Base-by-base conservation (phyloP, 768 basidiomycete species). In the Agaricus sinodeliciosus region DNA sequence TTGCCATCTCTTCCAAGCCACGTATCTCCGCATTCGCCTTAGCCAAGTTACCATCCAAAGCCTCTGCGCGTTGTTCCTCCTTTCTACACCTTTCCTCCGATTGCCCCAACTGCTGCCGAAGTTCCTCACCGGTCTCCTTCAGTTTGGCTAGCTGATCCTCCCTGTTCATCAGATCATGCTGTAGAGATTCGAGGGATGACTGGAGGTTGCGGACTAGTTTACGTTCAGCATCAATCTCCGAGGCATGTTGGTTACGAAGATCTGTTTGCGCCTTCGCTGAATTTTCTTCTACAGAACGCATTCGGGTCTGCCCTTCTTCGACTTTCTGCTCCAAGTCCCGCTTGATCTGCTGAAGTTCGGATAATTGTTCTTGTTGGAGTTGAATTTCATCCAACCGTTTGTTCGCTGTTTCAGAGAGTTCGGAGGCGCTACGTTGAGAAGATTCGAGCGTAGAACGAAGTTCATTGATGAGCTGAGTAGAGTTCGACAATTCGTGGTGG, bases 1-100 rank as follows among this genome's bases (percentile, higher is more conserved):
- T 53, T 3, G 22, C 16, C 19, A 16, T 45, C 16, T 46, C 51
- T 44, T 53, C 51, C 36, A 53, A 15, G 9, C 28, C 51, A 7
- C 37, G 43, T 15, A 41, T 37, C n/a, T 27, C 44, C 18, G 16
- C 2, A 5, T 46, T 46, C 18, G 51, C 43, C 16, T 28, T 31
- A 6, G 36, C 18, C 36, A 53, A 45, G 1, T 31, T 16, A 15
- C 9, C 26, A 6, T 40, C 25, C 19, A 46, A 40, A 4, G 16
- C 37, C 15, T 40, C 22, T 7, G 9, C 27, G 22, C 37, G 35
- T 37, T 31, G 25, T 26, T 46, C 51, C 26, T 18, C 36, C 9
- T 27, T 27, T 18, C 22, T 45, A 19, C 51, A 31, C 9, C 15
- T 19, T 16, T 53, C 51, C 37, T 46, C 45, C 27, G 46, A 18